These are phyloP conservation scores for Panicum miliaceum DNA, from an alignment of 176 grass and related monocot species.

Conservation along the genomic window DNA sequence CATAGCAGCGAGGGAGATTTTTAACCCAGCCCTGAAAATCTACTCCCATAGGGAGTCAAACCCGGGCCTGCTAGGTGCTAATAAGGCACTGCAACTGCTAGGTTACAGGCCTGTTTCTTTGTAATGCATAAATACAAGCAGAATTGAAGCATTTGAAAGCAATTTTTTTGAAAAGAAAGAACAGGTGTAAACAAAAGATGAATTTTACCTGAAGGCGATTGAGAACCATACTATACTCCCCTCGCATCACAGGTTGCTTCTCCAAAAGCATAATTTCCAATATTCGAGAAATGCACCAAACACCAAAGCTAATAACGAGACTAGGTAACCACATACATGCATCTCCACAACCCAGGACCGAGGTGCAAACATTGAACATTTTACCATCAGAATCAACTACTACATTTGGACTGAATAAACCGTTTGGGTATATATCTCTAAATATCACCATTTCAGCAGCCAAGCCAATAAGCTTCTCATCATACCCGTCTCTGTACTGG, in stretches of 20 bases:
- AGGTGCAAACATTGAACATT: slow-evolving; percentile 19
- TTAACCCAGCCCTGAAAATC: too few species aligned
- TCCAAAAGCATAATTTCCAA: slow-evolving; percentile 30
- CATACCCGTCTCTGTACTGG: not conserved
- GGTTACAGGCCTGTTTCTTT: too few species aligned
- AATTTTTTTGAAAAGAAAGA: not conserved
- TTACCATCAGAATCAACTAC: slow-evolving; percentile 28
- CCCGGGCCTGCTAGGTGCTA: too few species aligned
- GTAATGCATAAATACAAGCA: not conserved
- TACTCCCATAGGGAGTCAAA: too few species aligned
- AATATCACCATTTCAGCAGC: slow-evolving; percentile 21
- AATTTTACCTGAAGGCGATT: slow-evolving; percentile 58
- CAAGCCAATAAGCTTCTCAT: not conserved
- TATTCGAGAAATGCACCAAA: slow-evolving; percentile 51
- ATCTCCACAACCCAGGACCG: slow-evolving; percentile 41
- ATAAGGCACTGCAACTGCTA: too few species aligned
- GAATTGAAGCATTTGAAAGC: not conserved
- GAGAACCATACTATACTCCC: slow-evolving; percentile 53
- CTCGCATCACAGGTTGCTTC: slow-evolving; percentile 38
- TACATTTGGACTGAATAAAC: not conserved
- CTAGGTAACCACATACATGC: slow-evolving; percentile 37
- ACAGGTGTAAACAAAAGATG: not conserved
- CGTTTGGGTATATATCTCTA: not conserved
- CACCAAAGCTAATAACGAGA: slow-evolving; percentile 52
- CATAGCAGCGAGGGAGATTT: too few species aligned